These are phyloP conservation scores for Eucalyptus regnans DNA, from an alignment of 345 rosid species.

Conservation along the genomic window DNA sequence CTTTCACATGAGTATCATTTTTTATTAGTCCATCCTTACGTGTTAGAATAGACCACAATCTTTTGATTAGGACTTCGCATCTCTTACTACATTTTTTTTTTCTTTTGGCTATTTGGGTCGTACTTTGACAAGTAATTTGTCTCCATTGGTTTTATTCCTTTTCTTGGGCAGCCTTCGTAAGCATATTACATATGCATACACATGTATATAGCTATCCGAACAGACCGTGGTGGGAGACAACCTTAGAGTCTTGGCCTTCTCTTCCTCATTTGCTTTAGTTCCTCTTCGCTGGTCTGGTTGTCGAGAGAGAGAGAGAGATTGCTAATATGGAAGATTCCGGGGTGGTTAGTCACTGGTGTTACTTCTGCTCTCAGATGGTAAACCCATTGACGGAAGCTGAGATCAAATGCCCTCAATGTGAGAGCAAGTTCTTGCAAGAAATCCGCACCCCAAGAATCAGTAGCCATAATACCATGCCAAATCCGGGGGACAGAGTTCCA, in stretches of 20 bases:
- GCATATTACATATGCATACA: not conserved
- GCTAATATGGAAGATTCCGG: constrained; percentile 43
- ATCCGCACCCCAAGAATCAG: not conserved
- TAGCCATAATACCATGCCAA: not conserved
- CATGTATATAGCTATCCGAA: not conserved
- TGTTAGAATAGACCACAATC: not conserved
- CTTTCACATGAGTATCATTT: not conserved
- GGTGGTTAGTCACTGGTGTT: constrained; percentile 48
- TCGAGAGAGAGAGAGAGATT: not conserved
- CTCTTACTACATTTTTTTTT: not conserved
- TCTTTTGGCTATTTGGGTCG: not conserved
- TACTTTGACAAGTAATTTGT: not conserved
- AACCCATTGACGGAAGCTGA: constrained; percentile 23
- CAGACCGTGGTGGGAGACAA: not conserved
- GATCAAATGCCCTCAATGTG: constrained; percentile 44
- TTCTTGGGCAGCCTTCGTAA: not conserved
- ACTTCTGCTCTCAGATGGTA: constrained; percentile 44
- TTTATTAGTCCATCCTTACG: not conserved
- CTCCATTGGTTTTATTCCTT: not conserved
- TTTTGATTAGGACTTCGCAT: not conserved
- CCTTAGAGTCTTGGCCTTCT: not conserved
- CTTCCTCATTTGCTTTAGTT: not conserved
- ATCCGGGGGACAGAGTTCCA: constrained; percentile 14
- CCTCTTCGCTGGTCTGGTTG: not conserved
- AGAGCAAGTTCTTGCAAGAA: constrained; percentile 45